Base-by-base conservation (phyloP, 1,284 basidiomycete species). In the Boletus smithii region DNA sequence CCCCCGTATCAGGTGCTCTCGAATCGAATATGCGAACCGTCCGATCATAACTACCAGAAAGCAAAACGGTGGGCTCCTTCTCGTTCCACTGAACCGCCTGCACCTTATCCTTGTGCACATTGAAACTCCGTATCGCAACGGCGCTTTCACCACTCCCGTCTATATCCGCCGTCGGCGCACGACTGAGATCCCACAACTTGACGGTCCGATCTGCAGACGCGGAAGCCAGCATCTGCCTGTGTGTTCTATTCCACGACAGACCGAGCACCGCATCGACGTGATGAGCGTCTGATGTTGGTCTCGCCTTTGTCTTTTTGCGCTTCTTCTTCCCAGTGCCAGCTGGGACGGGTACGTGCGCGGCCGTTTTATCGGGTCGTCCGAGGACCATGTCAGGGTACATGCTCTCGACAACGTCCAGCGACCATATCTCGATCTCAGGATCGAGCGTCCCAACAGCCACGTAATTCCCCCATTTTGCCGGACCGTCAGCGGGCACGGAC, bases 361-460 rank as follows among this genome's bases (percentile, higher is more conserved):
- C 79, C n/a, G 89, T 88, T 61, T 86, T 82, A 63, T 95, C 86
- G 4, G 89, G 86, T 34, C 91, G 83, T 9, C 97, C 97, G 22
- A 99, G 83, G 46, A 99, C 84, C 49, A 88, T 85, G 55, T 90
- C 83, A 0, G 97, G 97, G 65, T 97, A 99, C 74, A 98, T 87
- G 9, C 91, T 85, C 61, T 99, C 97, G 44, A 99, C 79, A 20
- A 88, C 77, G 65, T 99, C 95, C 55, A 98, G 79, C 35, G 91
- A 93, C 94, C 95, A 99, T 58, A 99, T 94, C 69, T 99, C 97
- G 58, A 99, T 98, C 62, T 95, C 93, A 13, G 95, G 95, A 58
- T 99, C 95, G 57, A 99, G 85, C 4, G 94, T 95, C 9, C 95
- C 95, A 13, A 99, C 95, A 2, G 97, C 97, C 56, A 99, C 85